Evolutionary conservation across 75 land plant genomes (phyloP).

Genomic region (Pinus albicaulis): DNA sequence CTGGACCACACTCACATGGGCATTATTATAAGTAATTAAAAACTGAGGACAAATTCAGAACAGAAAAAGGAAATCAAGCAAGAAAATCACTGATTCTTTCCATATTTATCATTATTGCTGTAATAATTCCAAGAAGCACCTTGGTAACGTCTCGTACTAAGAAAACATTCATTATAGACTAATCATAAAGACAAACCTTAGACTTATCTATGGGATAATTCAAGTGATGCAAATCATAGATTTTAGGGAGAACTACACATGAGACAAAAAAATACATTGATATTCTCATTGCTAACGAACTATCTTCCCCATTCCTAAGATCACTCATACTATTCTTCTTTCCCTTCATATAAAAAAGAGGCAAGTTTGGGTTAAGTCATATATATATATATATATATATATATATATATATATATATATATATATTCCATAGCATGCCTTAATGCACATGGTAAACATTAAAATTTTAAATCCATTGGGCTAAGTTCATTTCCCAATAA

Average conservation of each 20-base stretch:
- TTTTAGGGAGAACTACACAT: neutral
- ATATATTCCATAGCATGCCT: neutral
- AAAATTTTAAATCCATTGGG: neutral
- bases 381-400: too few species aligned
- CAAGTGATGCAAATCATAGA: neutral
- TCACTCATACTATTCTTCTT: neutral
- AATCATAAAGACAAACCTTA: neutral
- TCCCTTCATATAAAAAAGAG: neutral
- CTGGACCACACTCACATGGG: too few species aligned
- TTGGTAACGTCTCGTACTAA: too few species aligned
- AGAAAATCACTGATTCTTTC: neutral
- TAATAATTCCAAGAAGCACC: neutral
- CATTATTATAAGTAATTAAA: too few species aligned
- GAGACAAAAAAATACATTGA: neutral
- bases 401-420: too few species aligned
- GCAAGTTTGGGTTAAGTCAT: neutral
- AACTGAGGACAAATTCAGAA: too few species aligned
- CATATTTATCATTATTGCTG: neutral
- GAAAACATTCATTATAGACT: too few species aligned
- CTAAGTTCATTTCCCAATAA: neutral
- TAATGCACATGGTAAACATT: neutral
- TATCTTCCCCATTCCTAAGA: neutral
- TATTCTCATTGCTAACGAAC: neutral
- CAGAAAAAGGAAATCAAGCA: too few species aligned
- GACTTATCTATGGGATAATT: neutral